Conservation (phyloP, 129 eudicot genomes). For the Chrysanthemum lavandulifolium region DNA sequence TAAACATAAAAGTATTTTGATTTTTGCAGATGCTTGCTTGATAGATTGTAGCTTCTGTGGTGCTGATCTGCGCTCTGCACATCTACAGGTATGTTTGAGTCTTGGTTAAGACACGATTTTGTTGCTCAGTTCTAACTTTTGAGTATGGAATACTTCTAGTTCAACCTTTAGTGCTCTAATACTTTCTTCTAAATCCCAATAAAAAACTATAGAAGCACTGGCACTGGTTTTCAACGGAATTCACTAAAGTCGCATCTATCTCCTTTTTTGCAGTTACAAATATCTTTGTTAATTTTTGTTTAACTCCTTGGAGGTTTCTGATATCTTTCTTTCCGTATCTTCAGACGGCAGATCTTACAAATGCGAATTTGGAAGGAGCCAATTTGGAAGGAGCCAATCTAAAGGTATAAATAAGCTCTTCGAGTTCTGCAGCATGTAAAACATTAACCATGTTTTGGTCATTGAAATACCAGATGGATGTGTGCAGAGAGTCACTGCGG, state of each 20-base stretch:
- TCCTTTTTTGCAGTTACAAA: background rate
- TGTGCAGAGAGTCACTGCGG: too few relatives aligned
- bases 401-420: conserved; percentile 50
- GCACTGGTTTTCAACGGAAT: background rate
- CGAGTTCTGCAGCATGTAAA: conserved; percentile 1
- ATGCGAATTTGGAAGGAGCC: conserved; percentile 97
- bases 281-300: background rate
- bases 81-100: conserved; percentile 58
- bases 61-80: conserved; percentile 94
- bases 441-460: too few relatives aligned
- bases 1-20: background rate
- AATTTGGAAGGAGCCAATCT: conserved; percentile 97
- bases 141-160: conserved; percentile 3
- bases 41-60: conserved; percentile 92
- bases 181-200: background rate
- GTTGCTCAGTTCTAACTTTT: background rate
- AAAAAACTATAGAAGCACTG: background rate
- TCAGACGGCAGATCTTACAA: conserved; percentile 93
- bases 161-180: background rate
- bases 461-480: too few relatives aligned
- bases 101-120: background rate
- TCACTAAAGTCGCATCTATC: background rate
- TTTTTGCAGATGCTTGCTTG: conserved; percentile 81
- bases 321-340: conserved; percentile 2
- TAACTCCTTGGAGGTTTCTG: background rate